Conservation (phyloP, 129 eudicot genomes). For the Helianthus tuberosus region DNA sequence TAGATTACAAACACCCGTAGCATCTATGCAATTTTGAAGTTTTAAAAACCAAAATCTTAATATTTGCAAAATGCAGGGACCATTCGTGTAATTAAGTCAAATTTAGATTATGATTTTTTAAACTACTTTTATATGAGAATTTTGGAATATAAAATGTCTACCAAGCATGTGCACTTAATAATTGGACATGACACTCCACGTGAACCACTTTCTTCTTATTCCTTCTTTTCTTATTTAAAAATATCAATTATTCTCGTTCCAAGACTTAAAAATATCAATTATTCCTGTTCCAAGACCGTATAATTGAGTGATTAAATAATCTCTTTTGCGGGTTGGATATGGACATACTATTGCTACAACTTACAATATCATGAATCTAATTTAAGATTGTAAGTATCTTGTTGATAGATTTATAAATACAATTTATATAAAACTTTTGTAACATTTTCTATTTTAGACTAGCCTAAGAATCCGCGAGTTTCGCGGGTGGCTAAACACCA, state of each 20-base stretch:
- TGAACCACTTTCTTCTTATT: constrained; percentile 33
- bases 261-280: neutral
- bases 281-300: constrained; percentile 14
- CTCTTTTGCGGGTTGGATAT: neutral
- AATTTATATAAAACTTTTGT: neutral
- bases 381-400: too few relatives aligned
- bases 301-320: neutral
- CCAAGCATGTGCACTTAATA: constrained; percentile 33
- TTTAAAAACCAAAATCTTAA: too few relatives aligned
- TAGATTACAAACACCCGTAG: too few relatives aligned
- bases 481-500: too few relatives aligned
- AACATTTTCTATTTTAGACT: too few relatives aligned
- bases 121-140: neutral
- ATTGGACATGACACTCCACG: constrained; percentile 35
- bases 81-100: too few relatives aligned
- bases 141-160: constrained; percentile 19
- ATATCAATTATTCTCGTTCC: constrained; percentile 9
- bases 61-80: too few relatives aligned
- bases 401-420: too few relatives aligned
- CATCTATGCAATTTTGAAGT: too few relatives aligned
- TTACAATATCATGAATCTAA: neutral
- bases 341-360: neutral
- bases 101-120: neutral
- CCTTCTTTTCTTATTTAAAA: constrained; percentile 10
- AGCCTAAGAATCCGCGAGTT: too few relatives aligned